These are phyloP conservation scores for Lipomyces spencermartinsiae DNA, from an alignment of 805 yeast genomes.

Conservation along the genomic window DNA sequence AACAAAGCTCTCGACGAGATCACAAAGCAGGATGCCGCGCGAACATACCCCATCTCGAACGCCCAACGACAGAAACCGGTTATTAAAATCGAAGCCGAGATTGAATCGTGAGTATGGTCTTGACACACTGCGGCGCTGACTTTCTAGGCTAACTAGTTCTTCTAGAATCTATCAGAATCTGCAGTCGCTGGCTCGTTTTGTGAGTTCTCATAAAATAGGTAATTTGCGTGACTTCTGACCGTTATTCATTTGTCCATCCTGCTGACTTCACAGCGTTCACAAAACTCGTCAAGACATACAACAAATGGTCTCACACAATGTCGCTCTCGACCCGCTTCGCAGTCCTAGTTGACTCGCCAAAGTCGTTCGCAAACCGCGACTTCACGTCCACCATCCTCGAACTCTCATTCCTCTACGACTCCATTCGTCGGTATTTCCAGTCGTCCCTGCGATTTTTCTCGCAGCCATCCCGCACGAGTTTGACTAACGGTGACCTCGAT, in stretches of 20 bases:
- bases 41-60: conserved; percentile 33
- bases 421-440: conserved; percentile 47
- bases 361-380: conserved; percentile 67
- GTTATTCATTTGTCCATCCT: background rate
- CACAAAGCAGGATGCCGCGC: conserved; percentile 39
- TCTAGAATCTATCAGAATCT: conserved; percentile 56
- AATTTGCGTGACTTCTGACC: conserved; percentile 37
- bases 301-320: conserved; percentile 52
- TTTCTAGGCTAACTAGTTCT: conserved; percentile 44
- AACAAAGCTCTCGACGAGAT: conserved; percentile 48
- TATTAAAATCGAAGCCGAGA: conserved; percentile 28
- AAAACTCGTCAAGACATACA: conserved; percentile 74
- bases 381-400: conserved; percentile 67
- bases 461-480: conserved; percentile 24
- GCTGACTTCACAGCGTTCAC: conserved; percentile 49
- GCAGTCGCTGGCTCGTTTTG: conserved; percentile 71
- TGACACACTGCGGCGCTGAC: background rate
- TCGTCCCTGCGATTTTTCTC: conserved; percentile 31
- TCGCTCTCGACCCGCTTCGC: conserved; percentile 43
- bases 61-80: conserved; percentile 33
- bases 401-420: conserved; percentile 60
- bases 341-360: conserved; percentile 51
- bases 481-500: conserved; percentile 44
- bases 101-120: conserved; percentile 26
- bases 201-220: conserved; percentile 73